A percentile compares a stretch with the other conserved stretches of the same genome.
Conservation (phyloP, 2,329 filamentous ascomycete species). For the Pseudogymnoascus sp. region DNA sequence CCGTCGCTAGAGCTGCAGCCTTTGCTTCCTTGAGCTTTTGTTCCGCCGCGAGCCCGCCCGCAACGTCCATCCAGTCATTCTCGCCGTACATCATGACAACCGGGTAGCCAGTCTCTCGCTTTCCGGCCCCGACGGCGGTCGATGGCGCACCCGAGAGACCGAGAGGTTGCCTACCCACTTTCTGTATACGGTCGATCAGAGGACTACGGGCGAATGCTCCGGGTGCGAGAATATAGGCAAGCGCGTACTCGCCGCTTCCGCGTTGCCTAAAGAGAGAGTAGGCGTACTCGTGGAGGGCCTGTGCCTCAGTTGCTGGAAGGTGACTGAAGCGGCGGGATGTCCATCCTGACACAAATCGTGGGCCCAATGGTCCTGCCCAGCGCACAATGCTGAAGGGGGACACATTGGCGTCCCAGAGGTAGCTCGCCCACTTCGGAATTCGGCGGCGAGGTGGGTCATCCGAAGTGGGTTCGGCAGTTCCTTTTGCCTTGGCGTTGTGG, state of each 20-base stretch:
- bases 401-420: slow-evolving; percentile 94
- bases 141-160: slow-evolving; percentile 7
- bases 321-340: slow-evolving; percentile 88
- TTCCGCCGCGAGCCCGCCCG: slow-evolving; percentile 71
- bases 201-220: slow-evolving; percentile 87
- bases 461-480: slow-evolving; percentile 26
- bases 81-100: slow-evolving; percentile 95
- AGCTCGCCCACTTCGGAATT: slow-evolving; percentile 78
- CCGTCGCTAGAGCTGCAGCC: slow-evolving; percentile 49
- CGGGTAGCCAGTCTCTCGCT: slow-evolving; percentile 57
- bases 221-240: slow-evolving; percentile 86
- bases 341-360: slow-evolving; percentile 89
- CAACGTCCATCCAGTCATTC: slow-evolving; percentile 97
- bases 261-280: slow-evolving; percentile 90
- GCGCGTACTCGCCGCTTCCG: slow-evolving; percentile 86
- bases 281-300: slow-evolving; percentile 83
- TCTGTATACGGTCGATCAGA: slow-evolving; percentile 77
- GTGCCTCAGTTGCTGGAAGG: slow-evolving; percentile 68
- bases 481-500: slow-evolving; percentile 34
- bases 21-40: slow-evolving; percentile 68
- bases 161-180: slow-evolving; percentile 65
- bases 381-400: slow-evolving; percentile 90
- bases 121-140: not conserved
- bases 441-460: slow-evolving; percentile 37
- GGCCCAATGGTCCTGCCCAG: slow-evolving; percentile 80